Evolutionary conservation across 768 basidiomycete species (phyloP).

Genomic region (Phanerochaete sordida): DNA sequence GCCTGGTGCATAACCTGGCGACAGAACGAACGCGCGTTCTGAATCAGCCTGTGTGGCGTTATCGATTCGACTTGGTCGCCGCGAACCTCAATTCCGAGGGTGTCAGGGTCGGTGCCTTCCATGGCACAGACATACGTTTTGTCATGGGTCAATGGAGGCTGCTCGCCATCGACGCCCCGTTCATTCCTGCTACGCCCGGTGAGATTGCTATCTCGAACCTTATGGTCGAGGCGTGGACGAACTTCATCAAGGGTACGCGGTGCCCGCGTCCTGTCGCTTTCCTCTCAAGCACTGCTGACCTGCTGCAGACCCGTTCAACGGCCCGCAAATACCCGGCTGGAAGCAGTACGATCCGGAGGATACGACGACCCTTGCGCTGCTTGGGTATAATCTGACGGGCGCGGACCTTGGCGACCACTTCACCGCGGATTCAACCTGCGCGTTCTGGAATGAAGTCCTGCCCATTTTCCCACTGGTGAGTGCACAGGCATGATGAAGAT

Average conservation of each 20-base stretch:
- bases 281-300: neutral
- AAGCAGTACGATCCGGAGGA: constrained; percentile 21
- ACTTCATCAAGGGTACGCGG: constrained; percentile 24
- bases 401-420: constrained; percentile 20
- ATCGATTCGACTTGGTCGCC: constrained; percentile 23
- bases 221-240: constrained; percentile 27
- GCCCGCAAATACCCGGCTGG: constrained; percentile 21
- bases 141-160: constrained; percentile 21
- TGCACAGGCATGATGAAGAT: neutral
- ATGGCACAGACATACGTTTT: constrained; percentile 24
- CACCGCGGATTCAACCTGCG: constrained; percentile 16
- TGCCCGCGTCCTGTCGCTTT: neutral
- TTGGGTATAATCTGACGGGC: constrained; percentile 20
- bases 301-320: constrained; percentile 17
- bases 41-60: constrained; percentile 24
- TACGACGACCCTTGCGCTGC: constrained; percentile 17
- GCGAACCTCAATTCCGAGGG: constrained; percentile 22
- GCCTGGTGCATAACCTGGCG: constrained; percentile 21
- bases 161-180: constrained; percentile 16
- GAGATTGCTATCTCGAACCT: constrained; percentile 22
- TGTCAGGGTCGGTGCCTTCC: constrained; percentile 20
- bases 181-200: constrained; percentile 20
- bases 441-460: constrained; percentile 20
- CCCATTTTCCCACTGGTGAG: constrained; percentile 20
- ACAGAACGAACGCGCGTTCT: constrained; percentile 18